phyloP scores from a whole-genome alignment of 1,139 yeast species.

The Taphrina deformans region DNA sequence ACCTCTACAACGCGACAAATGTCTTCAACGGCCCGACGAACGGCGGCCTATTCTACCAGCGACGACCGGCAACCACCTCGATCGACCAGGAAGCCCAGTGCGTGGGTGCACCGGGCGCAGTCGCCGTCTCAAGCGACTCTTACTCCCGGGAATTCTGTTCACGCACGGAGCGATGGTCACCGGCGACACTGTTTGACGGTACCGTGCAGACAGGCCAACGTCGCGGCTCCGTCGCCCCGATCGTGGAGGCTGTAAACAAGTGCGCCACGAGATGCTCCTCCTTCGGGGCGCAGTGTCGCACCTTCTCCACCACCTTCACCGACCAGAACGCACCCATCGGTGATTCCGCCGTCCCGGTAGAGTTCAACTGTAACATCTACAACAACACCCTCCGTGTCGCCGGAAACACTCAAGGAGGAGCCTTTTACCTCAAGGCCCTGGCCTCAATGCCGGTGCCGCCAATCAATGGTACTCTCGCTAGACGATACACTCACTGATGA shows the following conservation, averaged over 20 bases:
- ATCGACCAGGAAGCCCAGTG: slow-evolving; percentile 16
- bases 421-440: slow-evolving; percentile 23
- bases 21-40: slow-evolving; percentile 34
- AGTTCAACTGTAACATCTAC: slow-evolving; percentile 30
- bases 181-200: slow-evolving; percentile 27
- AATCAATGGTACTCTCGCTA: slow-evolving; percentile 1
- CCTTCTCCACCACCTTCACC: slow-evolving; percentile 31
- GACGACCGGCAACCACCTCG: slow-evolving; percentile 16
- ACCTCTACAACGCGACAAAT: slow-evolving; percentile 30
- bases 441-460: not conserved
- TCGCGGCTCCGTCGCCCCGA: not conserved
- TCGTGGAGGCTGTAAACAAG: slow-evolving; percentile 23
- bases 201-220: slow-evolving; percentile 27
- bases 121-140: not conserved
- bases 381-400: slow-evolving; percentile 17
- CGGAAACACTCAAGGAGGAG: slow-evolving; percentile 27
- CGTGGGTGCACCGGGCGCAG: slow-evolving; percentile 12
- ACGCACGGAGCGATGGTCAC: slow-evolving; percentile 32
- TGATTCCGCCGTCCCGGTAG: slow-evolving; percentile 29
- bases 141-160: slow-evolving; percentile 30
- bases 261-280: slow-evolving; percentile 25
- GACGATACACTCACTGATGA: not conserved
- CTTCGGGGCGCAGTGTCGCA: slow-evolving; percentile 11
- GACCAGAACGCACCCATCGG: slow-evolving; percentile 24
- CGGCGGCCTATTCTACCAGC: slow-evolving; percentile 32